A percentile compares a stretch with the other conserved stretches of the same genome.
These are phyloP conservation scores for Phytophthora meadii DNA, from an alignment of 352 stramenopile species.

Conservation along the genomic window DNA sequence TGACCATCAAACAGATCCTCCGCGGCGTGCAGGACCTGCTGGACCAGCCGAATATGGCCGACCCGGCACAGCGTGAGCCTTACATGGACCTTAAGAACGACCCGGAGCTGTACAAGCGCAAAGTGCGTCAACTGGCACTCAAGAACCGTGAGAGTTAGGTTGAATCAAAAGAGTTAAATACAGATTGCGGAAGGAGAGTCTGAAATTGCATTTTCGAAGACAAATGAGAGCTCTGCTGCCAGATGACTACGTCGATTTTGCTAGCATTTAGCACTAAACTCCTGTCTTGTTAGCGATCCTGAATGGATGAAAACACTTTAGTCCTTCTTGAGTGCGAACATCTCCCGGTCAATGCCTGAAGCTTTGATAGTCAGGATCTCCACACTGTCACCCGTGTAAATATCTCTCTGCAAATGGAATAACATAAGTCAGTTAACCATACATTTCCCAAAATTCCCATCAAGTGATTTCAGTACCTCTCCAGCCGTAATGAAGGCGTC, in stretches of 20 bases:
- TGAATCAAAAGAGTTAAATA: constrained; percentile 13
- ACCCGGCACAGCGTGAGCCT: constrained; percentile 86
- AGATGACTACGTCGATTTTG: constrained; percentile 1
- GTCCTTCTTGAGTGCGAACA: constrained; percentile 97
- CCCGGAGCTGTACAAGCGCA: constrained; percentile 89
- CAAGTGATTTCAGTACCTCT: constrained; percentile 64
- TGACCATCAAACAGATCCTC: constrained; percentile 98
- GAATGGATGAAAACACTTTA: constrained; percentile 51
- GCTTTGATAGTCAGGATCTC: constrained; percentile 98
- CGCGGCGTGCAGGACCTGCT: constrained; percentile 95
- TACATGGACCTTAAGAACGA: constrained; percentile 92
- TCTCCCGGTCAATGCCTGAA: constrained; percentile 90
- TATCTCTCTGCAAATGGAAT: constrained; percentile 90
- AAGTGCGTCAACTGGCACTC: constrained; percentile 82
- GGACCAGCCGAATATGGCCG: constrained; percentile 88
- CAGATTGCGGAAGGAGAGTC: constrained; percentile 11
- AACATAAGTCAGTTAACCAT: constrained; percentile 16
- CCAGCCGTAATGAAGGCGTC: constrained; percentile 98
- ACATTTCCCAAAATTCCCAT: neutral
- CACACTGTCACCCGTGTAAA: constrained; percentile 98
- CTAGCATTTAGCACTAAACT: constrained; percentile 1
- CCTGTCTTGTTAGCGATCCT: constrained; percentile 9
- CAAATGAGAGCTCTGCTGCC: neutral
- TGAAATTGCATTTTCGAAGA: constrained; percentile 16
- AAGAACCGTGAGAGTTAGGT: constrained; percentile 86